These are phyloP conservation scores for Fusarium sp. DNA, from an alignment of 2,329 filamentous ascomycete species.

Conservation along the genomic window DNA sequence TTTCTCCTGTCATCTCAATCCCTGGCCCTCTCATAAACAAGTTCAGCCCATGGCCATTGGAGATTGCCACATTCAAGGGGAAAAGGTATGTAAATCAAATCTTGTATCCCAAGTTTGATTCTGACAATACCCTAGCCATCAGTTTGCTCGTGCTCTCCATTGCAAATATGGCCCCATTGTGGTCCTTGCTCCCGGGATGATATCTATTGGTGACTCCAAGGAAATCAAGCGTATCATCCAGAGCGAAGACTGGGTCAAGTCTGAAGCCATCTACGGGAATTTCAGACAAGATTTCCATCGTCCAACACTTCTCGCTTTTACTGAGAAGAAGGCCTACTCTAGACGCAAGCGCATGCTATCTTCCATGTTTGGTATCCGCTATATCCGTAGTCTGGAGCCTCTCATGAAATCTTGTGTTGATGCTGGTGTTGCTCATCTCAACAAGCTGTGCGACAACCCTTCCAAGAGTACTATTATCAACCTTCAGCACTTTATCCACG, in stretches of 20 bases:
- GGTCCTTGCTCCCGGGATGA: not conserved
- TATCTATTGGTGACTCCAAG: not conserved
- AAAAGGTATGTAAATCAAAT: not conserved
- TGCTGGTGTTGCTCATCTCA: not conserved
- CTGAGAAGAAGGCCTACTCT: conserved; percentile 2
- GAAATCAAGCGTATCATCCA: not conserved
- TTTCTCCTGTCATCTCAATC: not conserved
- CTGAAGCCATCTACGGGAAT: conserved; percentile 1
- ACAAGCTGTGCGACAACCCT: not conserved
- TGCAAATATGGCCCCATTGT: not conserved
- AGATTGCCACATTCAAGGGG: conserved; percentile 1
- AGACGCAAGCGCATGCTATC: not conserved
- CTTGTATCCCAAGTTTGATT: not conserved
- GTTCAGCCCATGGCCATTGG: not conserved
- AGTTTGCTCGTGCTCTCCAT: not conserved
- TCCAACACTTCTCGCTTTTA: conserved; percentile 1
- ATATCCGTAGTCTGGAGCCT: conserved; percentile 4
- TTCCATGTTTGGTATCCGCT: conserved; percentile 4
- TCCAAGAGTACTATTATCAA: not conserved
- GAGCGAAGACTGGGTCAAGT: conserved; percentile 5
- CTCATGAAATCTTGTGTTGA: conserved; percentile 1
- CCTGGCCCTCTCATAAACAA: conserved; percentile 1
- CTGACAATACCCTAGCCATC: not conserved
- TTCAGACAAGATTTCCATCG: conserved; percentile 2
- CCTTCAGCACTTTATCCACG: conserved; percentile 3